Base-by-base conservation (phyloP, 139 green algal species). In the Nannochloris sp. region DNA sequence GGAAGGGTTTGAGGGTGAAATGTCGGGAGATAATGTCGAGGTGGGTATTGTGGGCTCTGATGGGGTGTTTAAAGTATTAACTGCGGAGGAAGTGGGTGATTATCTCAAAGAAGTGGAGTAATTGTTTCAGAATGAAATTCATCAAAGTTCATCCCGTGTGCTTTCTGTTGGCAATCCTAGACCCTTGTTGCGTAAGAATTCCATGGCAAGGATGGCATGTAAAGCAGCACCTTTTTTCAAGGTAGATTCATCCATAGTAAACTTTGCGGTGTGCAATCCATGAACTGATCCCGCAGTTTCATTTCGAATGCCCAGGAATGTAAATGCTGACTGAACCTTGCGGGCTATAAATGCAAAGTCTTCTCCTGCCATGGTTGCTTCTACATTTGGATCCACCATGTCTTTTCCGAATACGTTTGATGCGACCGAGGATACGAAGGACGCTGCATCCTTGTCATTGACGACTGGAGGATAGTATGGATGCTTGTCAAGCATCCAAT, bases 81-180 rank as follows among this genome's bases (percentile, higher is more conserved):
- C 84, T 11, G 69, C 80, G 10, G 81, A 85, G 2, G 91, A 98
- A 76, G 88, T 99, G 31, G 67, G 76, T n/a, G 93, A 99, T 77
- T 99, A 99, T 79, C 70, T 99, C 60, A 78, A 85, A 61, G 93
- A 99, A 70, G 91, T 98, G 20, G 93, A 98, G 76, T 98, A 73
- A 82, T 53, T 53, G 9, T 28, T 28, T 28, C n/a, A 28, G 8
- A 53, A 28, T 11, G 37, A 30, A 11, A 28, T 5, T 14, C 4
- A 25, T 46, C 11, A 61, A 16, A 59, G 20, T 33, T 59, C 51
- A 33, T 59, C 23, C 33, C 12, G 14, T 33, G 17, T 28, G 28
- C n/a, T 11, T 31, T 31, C 28, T 29, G n/a, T 16, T 5, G 20
- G 8, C 33, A 40, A 40, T 11, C 33, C 33, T 23, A 25, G n/a